Conservation (phyloP, 345 rosid species). For the Citrus mangshanensis region DNA sequence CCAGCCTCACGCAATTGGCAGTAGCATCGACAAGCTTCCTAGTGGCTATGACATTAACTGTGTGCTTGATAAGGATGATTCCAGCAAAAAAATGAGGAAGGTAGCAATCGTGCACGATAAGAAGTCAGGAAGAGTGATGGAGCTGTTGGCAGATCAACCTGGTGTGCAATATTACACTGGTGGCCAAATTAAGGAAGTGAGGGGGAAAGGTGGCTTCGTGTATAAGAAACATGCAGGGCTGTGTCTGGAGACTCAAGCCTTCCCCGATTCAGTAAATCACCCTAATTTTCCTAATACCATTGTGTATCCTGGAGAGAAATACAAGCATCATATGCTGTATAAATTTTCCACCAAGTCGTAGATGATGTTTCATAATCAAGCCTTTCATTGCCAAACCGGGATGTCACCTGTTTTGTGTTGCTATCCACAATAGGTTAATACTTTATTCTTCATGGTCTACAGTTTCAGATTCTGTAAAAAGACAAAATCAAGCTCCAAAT, state of each 20-base stretch:
- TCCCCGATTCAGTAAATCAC: conserved; percentile 64
- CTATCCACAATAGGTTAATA: background rate
- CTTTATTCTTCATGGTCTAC: background rate
- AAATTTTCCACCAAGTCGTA: conserved; percentile 38
- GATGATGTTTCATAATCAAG: background rate
- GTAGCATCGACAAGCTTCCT: conserved; percentile 46
- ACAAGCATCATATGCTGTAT: conserved; percentile 61
- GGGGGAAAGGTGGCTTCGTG: conserved; percentile 65
- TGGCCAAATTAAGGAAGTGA: conserved; percentile 38
- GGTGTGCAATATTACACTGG: conserved; percentile 84
- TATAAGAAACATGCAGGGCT: conserved; percentile 55
- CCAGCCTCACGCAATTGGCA: conserved; percentile 36
- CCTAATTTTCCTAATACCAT: conserved; percentile 73
- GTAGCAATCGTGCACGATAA: conserved; percentile 56
- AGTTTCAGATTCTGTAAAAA: background rate
- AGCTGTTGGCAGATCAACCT: conserved; percentile 54
- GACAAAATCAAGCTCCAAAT: background rate
- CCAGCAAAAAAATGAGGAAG: conserved; percentile 28
- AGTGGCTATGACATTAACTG: conserved; percentile 81
- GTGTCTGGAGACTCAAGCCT: conserved; percentile 88
- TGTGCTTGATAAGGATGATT: conserved; percentile 38
- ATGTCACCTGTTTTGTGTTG: background rate
- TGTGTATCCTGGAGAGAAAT: conserved; percentile 47
- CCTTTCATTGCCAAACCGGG: background rate
- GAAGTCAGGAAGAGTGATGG: conserved; percentile 69